phyloP scores from a whole-genome alignment of 1,284 basidiomycete genomes.

The Austroboletus rostrupii region DNA sequence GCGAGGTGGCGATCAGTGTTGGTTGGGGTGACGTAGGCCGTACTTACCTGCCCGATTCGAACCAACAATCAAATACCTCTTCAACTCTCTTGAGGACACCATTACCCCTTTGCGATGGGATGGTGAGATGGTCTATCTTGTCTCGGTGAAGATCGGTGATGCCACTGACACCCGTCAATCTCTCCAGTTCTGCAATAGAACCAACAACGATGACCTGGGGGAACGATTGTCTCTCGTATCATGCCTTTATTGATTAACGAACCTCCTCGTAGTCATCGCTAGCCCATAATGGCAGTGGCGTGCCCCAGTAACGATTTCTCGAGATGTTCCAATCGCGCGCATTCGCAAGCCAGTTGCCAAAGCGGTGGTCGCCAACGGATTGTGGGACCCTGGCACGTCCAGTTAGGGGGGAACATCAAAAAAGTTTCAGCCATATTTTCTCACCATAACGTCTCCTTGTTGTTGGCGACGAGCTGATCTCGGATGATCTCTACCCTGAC shows the following conservation, averaged over 20 bases:
- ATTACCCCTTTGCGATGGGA: conserved; percentile 90
- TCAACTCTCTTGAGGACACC: conserved; percentile 86
- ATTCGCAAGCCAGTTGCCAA: conserved; percentile 96
- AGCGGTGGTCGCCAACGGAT: conserved; percentile 86
- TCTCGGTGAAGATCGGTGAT: conserved; percentile 95
- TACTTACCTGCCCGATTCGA: conserved; percentile 92
- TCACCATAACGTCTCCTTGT: conserved; percentile 87
- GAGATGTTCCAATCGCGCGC: conserved; percentile 99
- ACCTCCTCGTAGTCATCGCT: conserved; percentile 91
- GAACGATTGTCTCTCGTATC: neutral
- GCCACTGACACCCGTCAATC: conserved; percentile 79
- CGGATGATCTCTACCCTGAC: conserved; percentile 84
- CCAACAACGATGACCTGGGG: conserved; percentile 79
- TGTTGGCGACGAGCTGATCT: conserved; percentile 87
- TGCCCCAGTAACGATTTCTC: conserved; percentile 99
- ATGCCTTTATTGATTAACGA: neutral
- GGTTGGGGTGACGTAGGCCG: neutral
- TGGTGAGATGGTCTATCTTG: conserved; percentile 93
- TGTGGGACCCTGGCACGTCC: conserved; percentile 74
- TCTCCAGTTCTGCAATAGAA: conserved; percentile 87
- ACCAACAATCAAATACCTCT: conserved; percentile 99
- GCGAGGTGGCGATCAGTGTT: conserved; percentile 3
- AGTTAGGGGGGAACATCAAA: neutral
- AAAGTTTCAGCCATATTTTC: conserved; percentile 12
- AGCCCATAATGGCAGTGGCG: conserved; percentile 95